Percentiles rank a stretch among this genome's conserved stretches.
phyloP scores from a whole-genome alignment of 768 basidiomycete species.

The Leccinum rimulosum region DNA sequence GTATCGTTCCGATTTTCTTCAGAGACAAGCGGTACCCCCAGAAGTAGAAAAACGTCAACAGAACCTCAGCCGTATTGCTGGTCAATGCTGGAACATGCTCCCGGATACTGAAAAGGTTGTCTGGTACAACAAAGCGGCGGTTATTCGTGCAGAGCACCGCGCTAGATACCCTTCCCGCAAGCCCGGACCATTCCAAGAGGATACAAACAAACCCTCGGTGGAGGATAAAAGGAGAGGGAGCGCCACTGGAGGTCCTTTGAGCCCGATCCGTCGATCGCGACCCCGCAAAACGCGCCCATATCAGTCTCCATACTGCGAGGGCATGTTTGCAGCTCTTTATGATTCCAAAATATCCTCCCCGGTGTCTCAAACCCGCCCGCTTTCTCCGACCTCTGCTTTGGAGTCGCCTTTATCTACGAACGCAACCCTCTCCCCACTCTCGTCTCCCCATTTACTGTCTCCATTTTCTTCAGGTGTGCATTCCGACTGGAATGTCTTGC shows the following conservation, averaged over 20 bases:
- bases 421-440: conserved; percentile 14
- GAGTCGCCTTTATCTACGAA: conserved; percentile 5
- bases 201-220: conserved; percentile 5
- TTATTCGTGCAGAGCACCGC: conserved; percentile 27
- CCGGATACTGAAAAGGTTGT: conserved; percentile 30
- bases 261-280: conserved; percentile 22
- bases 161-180: conserved; percentile 29
- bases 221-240: conserved; percentile 36
- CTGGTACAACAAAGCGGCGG: conserved; percentile 36
- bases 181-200: conserved; percentile 28
- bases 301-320: conserved; percentile 9
- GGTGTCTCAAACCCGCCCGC: not conserved
- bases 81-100: conserved; percentile 51
- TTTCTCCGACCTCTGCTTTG: conserved; percentile 1
- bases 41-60: conserved; percentile 52
- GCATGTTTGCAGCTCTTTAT: conserved; percentile 13
- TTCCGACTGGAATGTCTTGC: not conserved
- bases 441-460: conserved; percentile 17
- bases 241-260: conserved; percentile 34
- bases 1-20: conserved; percentile 51
- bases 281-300: conserved; percentile 24
- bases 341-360: conserved; percentile 5
- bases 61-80: conserved; percentile 52
- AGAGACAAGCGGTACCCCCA: conserved; percentile 39
- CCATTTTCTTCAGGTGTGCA: conserved; percentile 9